These are phyloP conservation scores for Drechmeria coniospora DNA, from an alignment of 2,329 filamentous ascomycete genomes.

Conservation along the genomic window DNA sequence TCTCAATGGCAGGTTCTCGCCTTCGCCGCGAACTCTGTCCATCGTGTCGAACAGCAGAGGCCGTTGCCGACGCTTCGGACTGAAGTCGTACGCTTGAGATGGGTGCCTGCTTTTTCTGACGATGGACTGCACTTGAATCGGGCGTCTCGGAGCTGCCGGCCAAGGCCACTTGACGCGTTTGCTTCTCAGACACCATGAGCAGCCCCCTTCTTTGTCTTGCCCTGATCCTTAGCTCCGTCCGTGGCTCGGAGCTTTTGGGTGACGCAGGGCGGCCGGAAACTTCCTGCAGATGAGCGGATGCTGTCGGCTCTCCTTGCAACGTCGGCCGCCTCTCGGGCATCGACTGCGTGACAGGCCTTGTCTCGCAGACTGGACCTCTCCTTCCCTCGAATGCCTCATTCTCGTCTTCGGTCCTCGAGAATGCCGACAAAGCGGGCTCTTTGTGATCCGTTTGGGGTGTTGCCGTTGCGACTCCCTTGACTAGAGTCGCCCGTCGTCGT, in stretches of 20 bases:
- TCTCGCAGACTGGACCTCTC: too few species aligned
- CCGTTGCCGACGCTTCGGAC: not conserved
- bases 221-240: conserved; percentile 31
- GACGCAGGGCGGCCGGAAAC: not conserved
- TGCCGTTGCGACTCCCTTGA: too few species aligned
- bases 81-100: not conserved
- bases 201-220: conserved; percentile 31
- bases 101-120: not conserved
- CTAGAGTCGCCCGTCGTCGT: too few species aligned
- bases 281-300: not conserved
- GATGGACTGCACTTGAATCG: not conserved
- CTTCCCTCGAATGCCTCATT: too few species aligned
- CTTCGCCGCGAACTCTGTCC: too few species aligned
- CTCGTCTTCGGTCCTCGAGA: too few species aligned
- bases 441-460: too few species aligned
- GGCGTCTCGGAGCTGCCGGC: not conserved
- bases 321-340: too few species aligned
- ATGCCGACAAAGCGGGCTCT: too few species aligned
- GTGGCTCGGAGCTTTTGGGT: conserved; percentile 10
- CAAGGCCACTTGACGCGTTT: not conserved
- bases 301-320: not conserved
- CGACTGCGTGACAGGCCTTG: too few species aligned
- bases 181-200: conserved; percentile 26
- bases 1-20: too few species aligned
- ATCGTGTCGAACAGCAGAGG: too few species aligned